Evolutionary conservation across 2,329 filamentous ascomycete species (phyloP).

Genomic region (Metarhizium humberi): DNA sequence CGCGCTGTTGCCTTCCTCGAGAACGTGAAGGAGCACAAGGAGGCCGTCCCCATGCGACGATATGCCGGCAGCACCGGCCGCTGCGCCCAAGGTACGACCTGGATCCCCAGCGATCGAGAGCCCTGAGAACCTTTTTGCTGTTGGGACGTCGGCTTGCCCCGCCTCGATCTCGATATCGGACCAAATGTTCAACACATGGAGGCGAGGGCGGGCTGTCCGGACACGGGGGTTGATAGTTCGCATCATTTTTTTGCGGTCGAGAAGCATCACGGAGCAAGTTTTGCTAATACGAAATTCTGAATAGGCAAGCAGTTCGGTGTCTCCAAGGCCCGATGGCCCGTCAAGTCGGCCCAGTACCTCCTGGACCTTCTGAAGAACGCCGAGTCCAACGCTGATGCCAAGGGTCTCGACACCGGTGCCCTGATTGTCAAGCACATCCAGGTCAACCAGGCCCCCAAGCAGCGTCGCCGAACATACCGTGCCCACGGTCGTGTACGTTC

Average conservation of each 20-base stretch:
- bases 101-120: background rate
- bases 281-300: constrained; percentile 17
- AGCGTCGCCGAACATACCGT: constrained; percentile 98
- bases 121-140: too few relatives aligned
- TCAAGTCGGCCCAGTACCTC: constrained; percentile 98
- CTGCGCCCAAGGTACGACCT: constrained; percentile 86
- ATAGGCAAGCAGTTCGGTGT: constrained; percentile 98
- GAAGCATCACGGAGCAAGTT: background rate
- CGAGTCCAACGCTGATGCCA: constrained; percentile 92
- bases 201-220: too few relatives aligned
- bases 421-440: constrained; percentile 99
- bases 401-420: constrained; percentile 95
- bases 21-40: constrained; percentile 94
- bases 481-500: constrained; percentile 96
- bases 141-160: too few relatives aligned
- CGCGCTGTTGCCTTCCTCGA: constrained; percentile 94
- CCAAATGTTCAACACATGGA: too few relatives aligned
- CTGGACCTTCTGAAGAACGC: constrained; percentile 96
- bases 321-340: constrained; percentile 94
- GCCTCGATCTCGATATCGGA: too few relatives aligned
- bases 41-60: constrained; percentile 97
- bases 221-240: too few relatives aligned
- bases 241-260: too few relatives aligned
- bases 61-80: constrained; percentile 94
- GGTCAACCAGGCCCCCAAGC: constrained; percentile 99